Conservation (phyloP, 2,329 filamentous ascomycete genomes). For the Claviceps africana region DNA sequence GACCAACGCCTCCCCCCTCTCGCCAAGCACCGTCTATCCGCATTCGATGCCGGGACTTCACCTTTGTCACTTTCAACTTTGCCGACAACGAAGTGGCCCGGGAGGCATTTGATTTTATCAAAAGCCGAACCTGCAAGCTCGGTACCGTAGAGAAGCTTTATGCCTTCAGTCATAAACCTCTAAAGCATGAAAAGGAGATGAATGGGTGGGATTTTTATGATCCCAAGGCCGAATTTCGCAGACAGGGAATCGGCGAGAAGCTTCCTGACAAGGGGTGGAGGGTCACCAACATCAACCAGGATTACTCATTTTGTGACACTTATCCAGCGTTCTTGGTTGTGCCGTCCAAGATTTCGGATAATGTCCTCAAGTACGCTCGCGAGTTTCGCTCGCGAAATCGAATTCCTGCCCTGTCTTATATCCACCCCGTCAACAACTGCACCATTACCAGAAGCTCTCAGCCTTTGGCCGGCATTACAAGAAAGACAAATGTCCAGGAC, state of each 20-base stretch:
- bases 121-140: slow-evolving; percentile 64
- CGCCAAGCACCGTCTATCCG: slow-evolving; percentile 69
- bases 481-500: slow-evolving; percentile 87
- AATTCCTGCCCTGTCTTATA: slow-evolving; percentile 80
- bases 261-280: slow-evolving; percentile 72
- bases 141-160: slow-evolving; percentile 79
- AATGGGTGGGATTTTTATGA: slow-evolving; percentile 81
- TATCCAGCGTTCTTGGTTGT: slow-evolving; percentile 80
- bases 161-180: slow-evolving; percentile 73
- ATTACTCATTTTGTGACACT: slow-evolving; percentile 83
- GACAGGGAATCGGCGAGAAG: slow-evolving; percentile 77
- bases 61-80: slow-evolving; percentile 85
- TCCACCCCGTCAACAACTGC: slow-evolving; percentile 95
- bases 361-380: slow-evolving; percentile 84
- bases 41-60: slow-evolving; percentile 84
- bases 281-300: slow-evolving; percentile 75
- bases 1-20: slow-evolving; percentile 56
- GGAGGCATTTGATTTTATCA: slow-evolving; percentile 80
- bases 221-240: slow-evolving; percentile 67
- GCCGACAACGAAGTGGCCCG: slow-evolving; percentile 56
- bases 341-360: slow-evolving; percentile 85
- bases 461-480: slow-evolving; percentile 70
- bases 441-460: slow-evolving; percentile 93
- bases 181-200: slow-evolving; percentile 56
- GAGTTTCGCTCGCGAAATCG: slow-evolving; percentile 78